Percentiles rank a stretch among this genome's conserved stretches.
Evolutionary conservation across 2,329 filamentous ascomycete genomes (phyloP).

Genomic region (Knufia fluminis): DNA sequence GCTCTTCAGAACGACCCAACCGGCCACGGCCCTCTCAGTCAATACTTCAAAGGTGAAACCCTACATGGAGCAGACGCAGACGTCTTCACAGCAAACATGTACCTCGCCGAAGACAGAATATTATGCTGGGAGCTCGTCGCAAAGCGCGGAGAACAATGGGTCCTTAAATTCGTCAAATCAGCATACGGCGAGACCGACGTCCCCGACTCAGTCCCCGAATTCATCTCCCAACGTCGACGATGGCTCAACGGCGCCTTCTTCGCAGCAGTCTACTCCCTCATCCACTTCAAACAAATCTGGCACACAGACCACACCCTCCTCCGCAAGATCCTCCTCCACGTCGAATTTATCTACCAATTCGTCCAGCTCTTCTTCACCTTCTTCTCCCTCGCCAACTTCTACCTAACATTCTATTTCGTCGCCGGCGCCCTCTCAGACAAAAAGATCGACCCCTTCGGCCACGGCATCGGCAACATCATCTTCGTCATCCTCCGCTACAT

Average conservation of each 20-base stretch:
- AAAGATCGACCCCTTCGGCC: constrained; percentile 79
- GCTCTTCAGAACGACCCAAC: constrained; percentile 94
- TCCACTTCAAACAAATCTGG: constrained; percentile 93
- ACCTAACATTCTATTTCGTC: constrained; percentile 97
- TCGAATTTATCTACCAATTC: constrained; percentile 94
- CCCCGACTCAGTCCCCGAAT: constrained; percentile 87
- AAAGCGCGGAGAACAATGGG: constrained; percentile 90
- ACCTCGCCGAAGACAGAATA: constrained; percentile 95
- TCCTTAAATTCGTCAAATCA: constrained; percentile 93
- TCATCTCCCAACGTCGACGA: constrained; percentile 88
- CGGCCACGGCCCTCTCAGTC: constrained; percentile 86
- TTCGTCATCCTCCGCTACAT: constrained; percentile 80
- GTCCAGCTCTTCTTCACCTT: constrained; percentile 90
- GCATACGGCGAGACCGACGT: constrained; percentile 98
- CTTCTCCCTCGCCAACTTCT: constrained; percentile 98
- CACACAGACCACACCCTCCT: constrained; percentile 79
- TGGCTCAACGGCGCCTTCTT: constrained; percentile 99
- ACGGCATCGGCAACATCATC: constrained; percentile 72
- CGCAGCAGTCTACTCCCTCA: constrained; percentile 90
- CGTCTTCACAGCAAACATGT: constrained; percentile 98
- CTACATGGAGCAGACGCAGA: constrained; percentile 92
- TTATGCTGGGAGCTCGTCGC: constrained; percentile 97
- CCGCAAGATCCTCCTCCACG: constrained; percentile 82
- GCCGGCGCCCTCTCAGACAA: constrained; percentile 78
- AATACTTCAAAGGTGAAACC: constrained; percentile 99